Conservation (phyloP, 2,329 filamentous ascomycete species). For the Colletotrichum acutatum region DNA sequence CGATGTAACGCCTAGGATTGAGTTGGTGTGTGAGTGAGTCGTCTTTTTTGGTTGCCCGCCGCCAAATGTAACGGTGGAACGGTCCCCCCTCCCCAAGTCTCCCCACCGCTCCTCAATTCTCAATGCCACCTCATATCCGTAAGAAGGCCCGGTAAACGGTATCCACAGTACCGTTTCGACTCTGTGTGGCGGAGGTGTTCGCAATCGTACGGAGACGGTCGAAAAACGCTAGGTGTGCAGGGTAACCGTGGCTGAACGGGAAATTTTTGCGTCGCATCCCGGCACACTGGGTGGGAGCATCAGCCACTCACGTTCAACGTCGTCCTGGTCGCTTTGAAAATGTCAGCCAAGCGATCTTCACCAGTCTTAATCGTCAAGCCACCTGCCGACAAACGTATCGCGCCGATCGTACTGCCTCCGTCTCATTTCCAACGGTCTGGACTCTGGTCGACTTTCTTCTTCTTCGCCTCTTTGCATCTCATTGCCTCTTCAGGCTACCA, state of each 20-base stretch:
- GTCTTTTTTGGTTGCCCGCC: conserved; percentile 1
- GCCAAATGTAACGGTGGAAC: conserved; percentile 34
- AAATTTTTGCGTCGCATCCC: conserved; percentile 21
- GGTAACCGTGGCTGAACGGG: conserved; percentile 16
- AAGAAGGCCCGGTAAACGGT: neutral
- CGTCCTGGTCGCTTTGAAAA: neutral
- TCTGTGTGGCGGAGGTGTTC: neutral
- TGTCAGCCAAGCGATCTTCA: neutral
- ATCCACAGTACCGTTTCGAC: conserved; percentile 26
- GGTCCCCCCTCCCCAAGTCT: conserved; percentile 8
- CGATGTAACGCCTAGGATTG: conserved; percentile 22
- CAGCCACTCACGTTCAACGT: conserved; percentile 27
- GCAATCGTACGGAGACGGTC: neutral
- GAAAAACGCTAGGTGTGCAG: neutral
- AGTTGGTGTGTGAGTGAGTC: neutral
- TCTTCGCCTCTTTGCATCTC: conserved; percentile 5
- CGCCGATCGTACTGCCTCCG: conserved; percentile 22
- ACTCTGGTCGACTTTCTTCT: conserved; percentile 5
- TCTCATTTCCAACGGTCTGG: conserved; percentile 27
- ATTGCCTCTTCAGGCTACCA: conserved; percentile 20
- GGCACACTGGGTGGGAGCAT: conserved; percentile 10
- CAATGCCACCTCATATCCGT: neutral
- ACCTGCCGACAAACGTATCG: conserved; percentile 3
- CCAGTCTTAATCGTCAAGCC: conserved; percentile 17
- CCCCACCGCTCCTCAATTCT: neutral